These are phyloP conservation scores for Pleurostoma richardsiae DNA, from an alignment of 2,329 filamentous ascomycete species.

Conservation along the genomic window DNA sequence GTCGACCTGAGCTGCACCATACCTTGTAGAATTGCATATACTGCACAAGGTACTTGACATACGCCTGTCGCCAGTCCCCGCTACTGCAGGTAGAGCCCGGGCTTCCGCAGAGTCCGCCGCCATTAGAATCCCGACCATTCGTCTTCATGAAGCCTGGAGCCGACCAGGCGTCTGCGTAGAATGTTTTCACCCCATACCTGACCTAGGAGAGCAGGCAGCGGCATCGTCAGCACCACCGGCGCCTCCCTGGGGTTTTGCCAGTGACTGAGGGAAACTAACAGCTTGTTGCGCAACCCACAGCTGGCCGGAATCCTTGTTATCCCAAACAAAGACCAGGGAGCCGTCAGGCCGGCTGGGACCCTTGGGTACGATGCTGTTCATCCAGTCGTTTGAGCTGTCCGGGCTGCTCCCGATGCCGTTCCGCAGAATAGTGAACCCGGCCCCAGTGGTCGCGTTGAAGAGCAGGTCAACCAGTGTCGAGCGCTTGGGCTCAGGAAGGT, in stretches of 20 bases:
- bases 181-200: slow-evolving; percentile 22
- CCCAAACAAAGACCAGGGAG: slow-evolving; percentile 32
- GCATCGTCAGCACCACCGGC: too few relatives aligned
- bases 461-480: slow-evolving; percentile 34
- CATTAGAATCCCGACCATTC: slow-evolving; percentile 26
- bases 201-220: too few relatives aligned
- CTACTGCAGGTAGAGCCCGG: slow-evolving; percentile 19
- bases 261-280: slow-evolving; percentile 7
- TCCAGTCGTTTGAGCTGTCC: slow-evolving; percentile 29
- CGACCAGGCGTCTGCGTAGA: slow-evolving; percentile 33
- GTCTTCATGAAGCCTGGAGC: slow-evolving; percentile 37
- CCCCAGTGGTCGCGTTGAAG: slow-evolving; percentile 37
- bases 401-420: slow-evolving; percentile 38
- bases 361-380: slow-evolving; percentile 32
- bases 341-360: slow-evolving; percentile 27
- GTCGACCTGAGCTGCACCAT: too few relatives aligned
- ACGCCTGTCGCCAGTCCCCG: slow-evolving; percentile 34
- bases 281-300: slow-evolving; percentile 41
- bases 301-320: slow-evolving; percentile 36
- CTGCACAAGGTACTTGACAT: slow-evolving; percentile 36
- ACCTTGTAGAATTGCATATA: slow-evolving; percentile 29
- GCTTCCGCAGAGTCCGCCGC: slow-evolving; percentile 29
- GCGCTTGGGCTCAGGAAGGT: slow-evolving; percentile 27
- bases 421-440: slow-evolving; percentile 37
- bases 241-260: too few relatives aligned